Conservation (phyloP, 2,329 filamentous ascomycete genomes). For the Epichloe bromicola region DNA sequence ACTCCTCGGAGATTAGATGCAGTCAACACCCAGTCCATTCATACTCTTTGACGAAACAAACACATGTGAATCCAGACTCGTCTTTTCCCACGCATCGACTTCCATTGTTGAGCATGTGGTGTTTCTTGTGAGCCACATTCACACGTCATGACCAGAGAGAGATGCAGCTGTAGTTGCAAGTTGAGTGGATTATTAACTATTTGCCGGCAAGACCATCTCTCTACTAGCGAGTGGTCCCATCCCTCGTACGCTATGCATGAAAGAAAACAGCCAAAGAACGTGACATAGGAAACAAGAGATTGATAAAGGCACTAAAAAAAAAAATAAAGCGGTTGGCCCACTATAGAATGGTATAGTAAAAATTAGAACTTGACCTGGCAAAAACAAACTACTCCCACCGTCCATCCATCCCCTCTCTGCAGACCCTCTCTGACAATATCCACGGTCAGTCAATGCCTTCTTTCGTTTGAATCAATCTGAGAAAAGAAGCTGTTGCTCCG, state of each 20-base stretch:
- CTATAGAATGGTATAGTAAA: neutral
- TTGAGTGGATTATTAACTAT: slow-evolving; percentile 12
- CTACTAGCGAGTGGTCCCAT: neutral
- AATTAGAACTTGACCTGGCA: neutral
- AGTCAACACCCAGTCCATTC: too few relatives aligned
- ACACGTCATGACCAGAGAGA: too few relatives aligned
- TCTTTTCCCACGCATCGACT: neutral
- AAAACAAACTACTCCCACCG: neutral
- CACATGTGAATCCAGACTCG: neutral
- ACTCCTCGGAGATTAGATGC: too few relatives aligned
- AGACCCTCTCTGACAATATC: neutral
- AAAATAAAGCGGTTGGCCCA: slow-evolving; percentile 1
- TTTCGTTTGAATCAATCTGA: neutral
- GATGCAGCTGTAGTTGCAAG: neutral
- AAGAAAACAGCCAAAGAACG: slow-evolving; percentile 2
- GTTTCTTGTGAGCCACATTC: too few relatives aligned
- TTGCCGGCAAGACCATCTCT: slow-evolving; percentile 1
- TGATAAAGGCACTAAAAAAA: neutral
- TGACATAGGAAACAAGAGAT: slow-evolving; percentile 1
- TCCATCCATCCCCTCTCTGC: neutral
- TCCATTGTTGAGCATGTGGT: neutral
- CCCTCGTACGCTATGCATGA: slow-evolving; percentile 10
- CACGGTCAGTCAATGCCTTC: neutral
- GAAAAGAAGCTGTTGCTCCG: neutral
- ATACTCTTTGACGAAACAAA: neutral